Evolutionary conservation across 805 yeast genomes (phyloP).

Genomic region (Hanseniaspora singularis): DNA sequence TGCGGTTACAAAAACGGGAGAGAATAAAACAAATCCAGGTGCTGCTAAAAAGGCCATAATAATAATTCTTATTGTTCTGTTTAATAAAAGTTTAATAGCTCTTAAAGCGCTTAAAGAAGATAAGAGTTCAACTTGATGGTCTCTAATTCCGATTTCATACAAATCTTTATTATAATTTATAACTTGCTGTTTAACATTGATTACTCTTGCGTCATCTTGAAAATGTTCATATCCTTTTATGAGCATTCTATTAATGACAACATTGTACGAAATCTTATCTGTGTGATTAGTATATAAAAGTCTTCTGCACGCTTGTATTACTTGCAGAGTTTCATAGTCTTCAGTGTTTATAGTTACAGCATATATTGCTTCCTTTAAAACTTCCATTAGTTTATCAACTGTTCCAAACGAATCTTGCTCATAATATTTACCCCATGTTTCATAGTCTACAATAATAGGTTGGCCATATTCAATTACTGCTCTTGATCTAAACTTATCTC

Average conservation of each 20-base stretch:
- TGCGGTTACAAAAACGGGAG: conserved; percentile 77
- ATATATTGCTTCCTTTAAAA: conserved; percentile 58
- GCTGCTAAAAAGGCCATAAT: conserved; percentile 52
- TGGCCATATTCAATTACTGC: conserved; percentile 92
- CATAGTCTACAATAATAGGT: conserved; percentile 57
- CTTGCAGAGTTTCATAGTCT: conserved; percentile 80
- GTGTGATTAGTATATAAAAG: conserved; percentile 41
- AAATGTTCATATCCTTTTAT: conserved; percentile 69
- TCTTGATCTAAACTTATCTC: conserved; percentile 87
- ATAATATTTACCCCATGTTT: conserved; percentile 53
- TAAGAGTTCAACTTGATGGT: conserved; percentile 44
- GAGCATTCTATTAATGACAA: conserved; percentile 83
- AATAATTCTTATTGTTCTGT: conserved; percentile 46
- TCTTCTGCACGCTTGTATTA: conserved; percentile 83
- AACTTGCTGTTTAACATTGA: conserved; percentile 49
- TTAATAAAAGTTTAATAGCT: conserved; percentile 41
- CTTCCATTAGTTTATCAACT: conserved; percentile 56
- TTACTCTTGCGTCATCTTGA: conserved; percentile 51
- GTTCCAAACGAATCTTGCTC: conserved; percentile 59
- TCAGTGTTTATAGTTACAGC: conserved; percentile 82
- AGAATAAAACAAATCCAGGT: conserved; percentile 80
- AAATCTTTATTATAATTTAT: conserved; percentile 56
- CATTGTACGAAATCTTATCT: conserved; percentile 60
- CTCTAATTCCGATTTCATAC: conserved; percentile 48
- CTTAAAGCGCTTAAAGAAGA: conserved; percentile 43